Conservation (phyloP, 2,329 filamentous ascomycete genomes). For the Leptoxyphium fumago region DNA sequence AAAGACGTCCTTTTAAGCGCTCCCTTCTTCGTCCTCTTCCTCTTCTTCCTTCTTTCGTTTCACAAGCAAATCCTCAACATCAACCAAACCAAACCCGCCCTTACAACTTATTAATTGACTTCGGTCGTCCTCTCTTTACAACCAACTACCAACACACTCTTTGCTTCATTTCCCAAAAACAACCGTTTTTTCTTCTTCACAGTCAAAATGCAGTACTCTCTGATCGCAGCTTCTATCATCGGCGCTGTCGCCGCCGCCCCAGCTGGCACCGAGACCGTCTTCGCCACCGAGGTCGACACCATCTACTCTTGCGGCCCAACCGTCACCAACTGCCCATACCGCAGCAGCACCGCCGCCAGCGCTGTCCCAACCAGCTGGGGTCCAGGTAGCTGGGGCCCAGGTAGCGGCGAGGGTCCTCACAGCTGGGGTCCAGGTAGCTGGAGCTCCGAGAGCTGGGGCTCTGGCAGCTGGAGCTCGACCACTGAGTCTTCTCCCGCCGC, state of each 20-base stretch:
- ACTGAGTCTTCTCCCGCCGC: neutral
- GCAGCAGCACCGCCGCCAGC: neutral
- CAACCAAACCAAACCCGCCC: neutral
- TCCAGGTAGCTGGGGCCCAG: neutral
- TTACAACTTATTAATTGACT: neutral
- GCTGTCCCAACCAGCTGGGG: neutral
- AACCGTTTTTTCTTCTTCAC: neutral
- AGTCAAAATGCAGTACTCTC: neutral
- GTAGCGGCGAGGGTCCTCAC: too few relatives aligned
- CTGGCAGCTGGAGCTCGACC: neutral
- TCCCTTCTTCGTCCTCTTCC: neutral
- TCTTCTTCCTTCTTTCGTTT: neutral
- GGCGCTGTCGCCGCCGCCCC: neutral
- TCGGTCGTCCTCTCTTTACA: neutral
- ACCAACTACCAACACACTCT: neutral
- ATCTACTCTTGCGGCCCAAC: neutral
- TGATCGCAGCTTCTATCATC: constrained; percentile 1
- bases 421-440: neutral
- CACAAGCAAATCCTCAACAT: neutral
- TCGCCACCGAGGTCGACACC: neutral
- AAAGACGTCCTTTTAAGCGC: neutral
- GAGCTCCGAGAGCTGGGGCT: neutral
- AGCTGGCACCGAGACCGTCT: neutral
- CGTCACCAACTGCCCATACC: neutral
- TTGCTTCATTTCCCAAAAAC: neutral